Evolutionary conservation across 2,329 filamentous ascomycete species (phyloP), one percentile per base, ranked within the genome.

Genomic region (Diaporthe vexans): DNA sequence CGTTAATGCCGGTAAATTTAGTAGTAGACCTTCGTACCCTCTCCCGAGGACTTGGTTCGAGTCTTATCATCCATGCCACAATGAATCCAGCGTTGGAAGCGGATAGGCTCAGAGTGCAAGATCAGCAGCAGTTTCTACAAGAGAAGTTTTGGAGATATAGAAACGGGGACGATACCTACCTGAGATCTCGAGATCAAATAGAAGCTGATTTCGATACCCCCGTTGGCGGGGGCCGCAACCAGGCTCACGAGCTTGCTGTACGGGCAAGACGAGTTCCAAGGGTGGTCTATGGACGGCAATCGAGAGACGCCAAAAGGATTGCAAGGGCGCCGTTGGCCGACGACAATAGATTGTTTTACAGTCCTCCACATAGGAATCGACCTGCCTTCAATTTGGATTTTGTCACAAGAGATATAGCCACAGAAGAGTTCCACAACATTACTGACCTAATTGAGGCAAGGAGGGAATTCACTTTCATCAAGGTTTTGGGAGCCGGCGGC

Each of bases 61-160:
- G 40, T 19, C 15, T 17, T 6, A 43, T 43, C 40, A 43, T 43
- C 13, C 17, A 43, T 19, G 15, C 40, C 15, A 19, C 15, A 43
- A 43, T 43, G 40, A 17, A 1, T 43, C 13, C 13, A 17, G n/a
- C 9, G 7, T 24, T 24, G n/a, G 0, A 13, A 52, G 10, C 1
- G 7, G n/a, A 10, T 0, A 21, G 13, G 15, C 13, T 6, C 40
- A 6, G 6, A 26, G 13, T 59, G 15, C n/a, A 0, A 13, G n/a
- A 26, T 51, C 24, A 40, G 37, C 57, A 59, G 57, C 3, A 17
- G 57, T 59, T 24, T 37, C 2, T 4, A 4, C 57, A 63, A n/a
- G 59, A 63, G 6, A 63, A 19, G 59, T 63, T 48, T 24, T 46
- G n/a, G 37, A 46, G 17, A 11, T 63, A 46, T 24, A 63, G 59